Evolutionary conservation across 1,139 yeast species (phyloP).

Genomic region (Kurtzmaniella quercitrusa): DNA sequence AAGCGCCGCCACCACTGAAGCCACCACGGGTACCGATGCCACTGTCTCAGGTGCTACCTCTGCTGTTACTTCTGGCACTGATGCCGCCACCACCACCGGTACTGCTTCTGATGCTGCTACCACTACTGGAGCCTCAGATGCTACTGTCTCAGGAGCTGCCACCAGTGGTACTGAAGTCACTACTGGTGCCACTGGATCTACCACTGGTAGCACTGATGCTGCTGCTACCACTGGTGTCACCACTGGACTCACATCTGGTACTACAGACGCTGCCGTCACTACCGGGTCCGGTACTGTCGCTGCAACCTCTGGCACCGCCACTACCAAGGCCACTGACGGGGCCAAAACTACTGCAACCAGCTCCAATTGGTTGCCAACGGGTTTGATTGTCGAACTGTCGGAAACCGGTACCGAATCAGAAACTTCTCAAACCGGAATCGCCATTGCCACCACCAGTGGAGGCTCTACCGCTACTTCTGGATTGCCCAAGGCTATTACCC

Average conservation of each 20-base stretch:
- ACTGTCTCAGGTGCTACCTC: too few species aligned
- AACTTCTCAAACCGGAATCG: slow-evolving; percentile 24
- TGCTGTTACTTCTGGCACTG: slow-evolving; percentile 4
- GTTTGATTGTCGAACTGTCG: slow-evolving; percentile 33
- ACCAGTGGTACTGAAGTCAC: not conserved
- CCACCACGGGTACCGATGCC: slow-evolving; percentile 2
- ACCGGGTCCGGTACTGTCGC: slow-evolving; percentile 7
- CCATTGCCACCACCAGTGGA: slow-evolving; percentile 25
- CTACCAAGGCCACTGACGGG: slow-evolving; percentile 4
- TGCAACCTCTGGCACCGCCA: slow-evolving; percentile 5
- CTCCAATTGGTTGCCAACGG: slow-evolving; percentile 48
- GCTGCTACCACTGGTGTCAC: slow-evolving; percentile 2
- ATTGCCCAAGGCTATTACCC: slow-evolving; percentile 67
- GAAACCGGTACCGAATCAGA: slow-evolving; percentile 23
- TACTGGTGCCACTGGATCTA: slow-evolving; percentile 1
- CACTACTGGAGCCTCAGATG: slow-evolving; percentile 3
- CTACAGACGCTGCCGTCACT: slow-evolving; percentile 7
- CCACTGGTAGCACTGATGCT: too few species aligned
- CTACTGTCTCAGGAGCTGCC: not conserved
- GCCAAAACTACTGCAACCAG: slow-evolving; percentile 11
- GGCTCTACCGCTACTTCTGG: slow-evolving; percentile 42
- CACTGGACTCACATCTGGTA: slow-evolving; percentile 7
- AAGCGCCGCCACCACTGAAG: not conserved
- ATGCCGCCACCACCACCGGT: not conserved
- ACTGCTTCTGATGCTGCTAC: slow-evolving; percentile 1